Evolutionary conservation across 306 rosid species (phyloP), one percentile per base, ranked within the genome.

Genomic region (Cucurbita ficifolia): DNA sequence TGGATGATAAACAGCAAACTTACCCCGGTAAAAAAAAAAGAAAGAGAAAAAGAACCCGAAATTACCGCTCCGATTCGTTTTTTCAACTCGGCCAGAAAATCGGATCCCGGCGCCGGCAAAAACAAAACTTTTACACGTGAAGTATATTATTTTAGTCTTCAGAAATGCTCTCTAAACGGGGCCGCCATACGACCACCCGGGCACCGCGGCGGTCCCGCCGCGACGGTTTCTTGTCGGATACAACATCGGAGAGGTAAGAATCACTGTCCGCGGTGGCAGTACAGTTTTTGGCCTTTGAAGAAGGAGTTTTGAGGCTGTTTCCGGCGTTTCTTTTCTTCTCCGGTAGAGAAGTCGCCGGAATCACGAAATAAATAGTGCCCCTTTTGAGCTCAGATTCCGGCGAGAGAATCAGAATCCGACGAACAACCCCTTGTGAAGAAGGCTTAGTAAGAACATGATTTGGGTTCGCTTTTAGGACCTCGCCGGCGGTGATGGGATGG

Each of bases 321-420:
- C 57, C 74, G 1, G 16, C 8, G 71, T 38, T 21, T 8, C 81
- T 73, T 73, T 83, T 94, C 73, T 84, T 88, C 72, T 81, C 74
- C 39, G 88, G 88, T 1, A 89, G 43, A 3, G 99, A 94, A 1
- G 96, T 82, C 0, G 81, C 56, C 6, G 99, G 99, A 76, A 94
- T 91, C 88, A 94, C 81, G 91, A 94, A 91, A 81, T 94, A 94
- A 6, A 94, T 89, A 80, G 84, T 88, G 2, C 99, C 99, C 68
- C 97, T 79, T 83, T 87, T 94, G 73, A 94, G 99, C 81, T 91
- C 99, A 0, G 97, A 85, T 48, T 89, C 97, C 59, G 99, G 96
- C 5, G 96, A 87, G 70, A 94, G 90, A 7, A 94, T 87, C 62
- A 89, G 72, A 84, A 94, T 91, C 84, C 87, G 88, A 29, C 92